Evolutionary conservation across 148 eudicot species (phyloP).

Genomic region (Amaranthus palmeri): DNA sequence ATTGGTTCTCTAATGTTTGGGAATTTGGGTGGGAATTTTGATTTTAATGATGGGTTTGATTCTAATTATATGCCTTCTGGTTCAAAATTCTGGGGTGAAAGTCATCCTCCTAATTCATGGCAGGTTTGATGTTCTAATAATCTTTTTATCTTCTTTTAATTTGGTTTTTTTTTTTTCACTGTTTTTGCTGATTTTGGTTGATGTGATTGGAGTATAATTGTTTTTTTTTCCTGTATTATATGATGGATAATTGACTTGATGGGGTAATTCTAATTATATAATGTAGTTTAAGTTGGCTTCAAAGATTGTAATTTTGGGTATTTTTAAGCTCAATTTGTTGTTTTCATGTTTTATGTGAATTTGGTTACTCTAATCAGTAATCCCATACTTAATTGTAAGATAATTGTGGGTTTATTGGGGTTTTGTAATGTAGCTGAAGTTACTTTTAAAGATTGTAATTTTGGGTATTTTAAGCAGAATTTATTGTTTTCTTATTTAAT

Average conservation of each 20-base stretch:
- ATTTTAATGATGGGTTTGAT: constrained; percentile 35
- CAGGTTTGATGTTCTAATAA: constrained; percentile 34
- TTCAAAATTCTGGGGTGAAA: constrained; percentile 63
- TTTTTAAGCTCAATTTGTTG: neutral
- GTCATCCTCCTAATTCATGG: constrained; percentile 39
- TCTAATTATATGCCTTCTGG: constrained; percentile 40
- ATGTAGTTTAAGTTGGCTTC: neutral
- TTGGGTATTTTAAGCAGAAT: neutral
- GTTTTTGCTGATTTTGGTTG: neutral
- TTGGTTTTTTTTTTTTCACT: neutral
- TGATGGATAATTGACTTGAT: neutral
- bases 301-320: neutral
- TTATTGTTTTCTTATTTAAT: neutral
- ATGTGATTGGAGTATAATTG: neutral
- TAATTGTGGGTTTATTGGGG: too few species aligned
- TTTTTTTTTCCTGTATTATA: neutral
- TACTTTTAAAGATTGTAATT: neutral
- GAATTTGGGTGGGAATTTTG: constrained; percentile 14
- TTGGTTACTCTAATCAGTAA: too few species aligned
- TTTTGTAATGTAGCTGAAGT: neutral
- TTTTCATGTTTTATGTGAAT: neutral
- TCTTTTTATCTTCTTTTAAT: neutral
- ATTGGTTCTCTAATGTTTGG: constrained; percentile 24
- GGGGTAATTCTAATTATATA: neutral
- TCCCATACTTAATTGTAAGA: too few species aligned